A percentile compares a stretch with the other conserved stretches of the same genome.
Evolutionary conservation across 495 filamentous ascomycete genomes (phyloP).

Genomic region (Xylaria grammica): DNA sequence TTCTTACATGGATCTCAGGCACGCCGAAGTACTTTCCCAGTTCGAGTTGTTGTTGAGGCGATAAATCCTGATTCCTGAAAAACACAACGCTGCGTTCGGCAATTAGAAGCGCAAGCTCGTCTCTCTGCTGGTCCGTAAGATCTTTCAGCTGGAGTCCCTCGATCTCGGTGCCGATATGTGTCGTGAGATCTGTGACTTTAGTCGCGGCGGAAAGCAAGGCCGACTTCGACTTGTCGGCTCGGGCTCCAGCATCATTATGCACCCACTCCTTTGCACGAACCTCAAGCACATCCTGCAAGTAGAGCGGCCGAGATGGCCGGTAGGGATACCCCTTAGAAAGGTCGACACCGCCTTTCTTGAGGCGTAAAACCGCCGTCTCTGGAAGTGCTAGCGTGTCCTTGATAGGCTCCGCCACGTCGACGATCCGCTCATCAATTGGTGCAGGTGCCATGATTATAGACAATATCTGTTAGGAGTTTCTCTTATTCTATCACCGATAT

Average conservation of each 20-base stretch:
- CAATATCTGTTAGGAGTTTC: background rate
- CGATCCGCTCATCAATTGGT: constrained; percentile 64
- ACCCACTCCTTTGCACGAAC: constrained; percentile 63
- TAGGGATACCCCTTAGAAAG: constrained; percentile 71
- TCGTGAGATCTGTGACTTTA: constrained; percentile 68
- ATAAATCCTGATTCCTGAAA: constrained; percentile 74
- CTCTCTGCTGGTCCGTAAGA: constrained; percentile 67
- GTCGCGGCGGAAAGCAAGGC: constrained; percentile 67
- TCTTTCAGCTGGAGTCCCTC: constrained; percentile 73
- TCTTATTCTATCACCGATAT: background rate
- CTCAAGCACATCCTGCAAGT: constrained; percentile 67
- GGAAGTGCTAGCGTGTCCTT: constrained; percentile 69
- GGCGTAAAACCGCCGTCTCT: constrained; percentile 54
- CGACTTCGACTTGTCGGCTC: constrained; percentile 71
- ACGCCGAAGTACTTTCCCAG: constrained; percentile 71
- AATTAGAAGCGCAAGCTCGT: constrained; percentile 73
- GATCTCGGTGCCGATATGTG: constrained; percentile 74
- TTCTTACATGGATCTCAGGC: constrained; percentile 69
- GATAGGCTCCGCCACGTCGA: constrained; percentile 61
- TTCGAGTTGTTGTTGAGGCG: constrained; percentile 69
- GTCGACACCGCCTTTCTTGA: constrained; percentile 69
- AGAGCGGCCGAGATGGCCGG: constrained; percentile 66
- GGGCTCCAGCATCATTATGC: constrained; percentile 65
- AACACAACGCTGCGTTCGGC: constrained; percentile 78
- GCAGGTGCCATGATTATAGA: constrained; percentile 43